A percentile compares a stretch with the other conserved stretches of the same genome.
Conservation (phyloP, 176 grass and related monocot genomes). For the Carex myosuroides region DNA sequence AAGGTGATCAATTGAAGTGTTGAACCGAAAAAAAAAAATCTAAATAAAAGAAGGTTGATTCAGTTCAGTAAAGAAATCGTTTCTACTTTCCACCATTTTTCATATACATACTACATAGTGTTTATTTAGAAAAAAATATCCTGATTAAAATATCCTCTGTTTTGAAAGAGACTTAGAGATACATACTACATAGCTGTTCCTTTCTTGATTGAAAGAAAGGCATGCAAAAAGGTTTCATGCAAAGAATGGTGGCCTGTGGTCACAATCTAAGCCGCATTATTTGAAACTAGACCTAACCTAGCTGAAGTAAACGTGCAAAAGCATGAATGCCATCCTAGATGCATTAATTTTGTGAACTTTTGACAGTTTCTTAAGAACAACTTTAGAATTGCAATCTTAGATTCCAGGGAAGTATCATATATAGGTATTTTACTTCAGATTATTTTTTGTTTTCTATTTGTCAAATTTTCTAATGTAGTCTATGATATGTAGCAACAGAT, state of each 20-base stretch:
- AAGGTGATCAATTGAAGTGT: too few species aligned
- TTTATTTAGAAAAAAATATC: too few species aligned
- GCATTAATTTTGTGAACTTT: not conserved
- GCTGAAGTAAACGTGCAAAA: conserved; percentile 13
- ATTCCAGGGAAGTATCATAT: not conserved
- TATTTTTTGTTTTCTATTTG: not conserved
- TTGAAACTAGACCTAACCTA: conserved; percentile 2
- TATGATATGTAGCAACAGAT: not conserved
- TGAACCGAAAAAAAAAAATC: too few species aligned
- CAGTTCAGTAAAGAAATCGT: too few species aligned
- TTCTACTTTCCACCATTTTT: too few species aligned
- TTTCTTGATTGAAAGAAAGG: not conserved
- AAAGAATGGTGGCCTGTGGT: not conserved
- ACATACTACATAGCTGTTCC: not conserved
- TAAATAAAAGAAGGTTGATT: too few species aligned
- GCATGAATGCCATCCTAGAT: not conserved
- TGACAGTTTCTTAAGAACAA: not conserved
- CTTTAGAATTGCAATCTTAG: not conserved
- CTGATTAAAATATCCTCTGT: not conserved
- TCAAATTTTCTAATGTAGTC: not conserved
- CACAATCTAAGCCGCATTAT: conserved; percentile 1
- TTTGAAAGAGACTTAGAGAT: not conserved
- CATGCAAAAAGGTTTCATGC: not conserved
- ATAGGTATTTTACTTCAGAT: not conserved
- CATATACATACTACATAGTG: too few species aligned